phyloP scores from a whole-genome alignment of 148 eudicot genomes.

The Mesembryanthemum crystallinum region DNA sequence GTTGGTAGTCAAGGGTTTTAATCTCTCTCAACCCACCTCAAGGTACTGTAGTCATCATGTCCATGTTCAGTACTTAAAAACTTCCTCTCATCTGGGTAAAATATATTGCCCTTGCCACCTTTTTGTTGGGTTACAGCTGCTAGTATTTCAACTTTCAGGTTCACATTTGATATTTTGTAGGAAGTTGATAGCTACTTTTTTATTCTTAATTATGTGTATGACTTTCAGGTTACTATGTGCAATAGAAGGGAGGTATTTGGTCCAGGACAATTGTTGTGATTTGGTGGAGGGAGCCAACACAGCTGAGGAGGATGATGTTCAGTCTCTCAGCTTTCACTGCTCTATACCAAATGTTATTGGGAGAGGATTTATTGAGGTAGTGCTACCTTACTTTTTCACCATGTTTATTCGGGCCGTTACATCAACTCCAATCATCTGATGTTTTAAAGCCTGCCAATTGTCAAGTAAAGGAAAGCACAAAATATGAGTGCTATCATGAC shows the following conservation, averaged over 20 bases:
- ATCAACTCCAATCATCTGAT: background rate
- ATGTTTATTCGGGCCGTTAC: background rate
- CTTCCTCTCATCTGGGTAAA: background rate
- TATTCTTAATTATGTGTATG: background rate
- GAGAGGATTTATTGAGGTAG: slow-evolving; percentile 96
- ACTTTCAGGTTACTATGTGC: slow-evolving; percentile 72
- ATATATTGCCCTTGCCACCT: background rate
- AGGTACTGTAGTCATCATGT: slow-evolving; percentile 45
- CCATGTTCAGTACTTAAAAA: background rate
- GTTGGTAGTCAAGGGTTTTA: slow-evolving; percentile 61
- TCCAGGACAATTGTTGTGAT: slow-evolving; percentile 51
- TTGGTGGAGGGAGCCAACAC: slow-evolving; percentile 39
- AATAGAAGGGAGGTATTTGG: slow-evolving; percentile 73
- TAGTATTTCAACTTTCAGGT: background rate
- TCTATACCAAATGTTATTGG: slow-evolving; percentile 63
- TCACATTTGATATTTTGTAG: background rate
- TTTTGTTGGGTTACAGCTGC: background rate
- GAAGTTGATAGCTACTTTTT: background rate
- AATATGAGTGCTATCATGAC: background rate
- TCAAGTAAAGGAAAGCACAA: background rate
- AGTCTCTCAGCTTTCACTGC: slow-evolving; percentile 60
- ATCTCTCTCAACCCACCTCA: slow-evolving; percentile 53
- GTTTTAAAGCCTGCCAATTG: background rate
- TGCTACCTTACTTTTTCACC: background rate
- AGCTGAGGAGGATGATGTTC: slow-evolving; percentile 41